Base-by-base conservation (phyloP, 1,284 basidiomycete genomes). In the Golubevia sp. region DNA sequence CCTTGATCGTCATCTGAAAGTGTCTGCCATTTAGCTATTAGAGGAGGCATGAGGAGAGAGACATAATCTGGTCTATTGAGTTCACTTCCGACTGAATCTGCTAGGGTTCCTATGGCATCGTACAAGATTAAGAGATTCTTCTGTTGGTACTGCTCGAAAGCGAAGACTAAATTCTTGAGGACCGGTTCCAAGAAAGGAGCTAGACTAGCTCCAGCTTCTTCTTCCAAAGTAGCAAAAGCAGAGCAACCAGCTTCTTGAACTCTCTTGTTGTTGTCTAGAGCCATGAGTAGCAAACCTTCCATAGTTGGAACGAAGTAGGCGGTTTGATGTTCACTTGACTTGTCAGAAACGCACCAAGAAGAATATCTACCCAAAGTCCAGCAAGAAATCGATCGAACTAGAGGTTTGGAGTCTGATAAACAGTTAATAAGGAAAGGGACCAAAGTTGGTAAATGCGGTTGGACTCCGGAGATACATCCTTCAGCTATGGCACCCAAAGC, bases 331-430 rank as follows among this genome's bases (percentile, higher is more conserved):
- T 95, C 93, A 90, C 90, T 27, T 88, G 91, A 68, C 88, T 85
- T 87, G 25, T 91, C 89, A 7, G 91, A 92, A 71, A 88, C 86
- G 60, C 92, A 93, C 97, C 97, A 99, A 79, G 91, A 92, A 44
- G 96, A 94, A 85, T 99, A 99, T 56, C 97, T 90, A n/a, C 96
- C 95, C 15, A 99, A 88, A 0, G 96, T 98, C 97, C 97, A 99
- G 84, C 97, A 99, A 18, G 96, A 94, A 84, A 99, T 99, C 13
- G 95, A 97, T 59, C 97, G 91, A 5, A 99, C 93, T 30, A 99
- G 89, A 34, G 97, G 96, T 91, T 98, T 98, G 56, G 92, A 87
- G 85, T 99, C 94, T 71, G 91, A 91, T 63, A 99, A 86, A 44
- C 91, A 93, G 73, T 90, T 91, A 83, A 97, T 91, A 56, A 99